phyloP scores from a whole-genome alignment of 345 rosid genomes.

The Eucalyptus erythrocorys region DNA sequence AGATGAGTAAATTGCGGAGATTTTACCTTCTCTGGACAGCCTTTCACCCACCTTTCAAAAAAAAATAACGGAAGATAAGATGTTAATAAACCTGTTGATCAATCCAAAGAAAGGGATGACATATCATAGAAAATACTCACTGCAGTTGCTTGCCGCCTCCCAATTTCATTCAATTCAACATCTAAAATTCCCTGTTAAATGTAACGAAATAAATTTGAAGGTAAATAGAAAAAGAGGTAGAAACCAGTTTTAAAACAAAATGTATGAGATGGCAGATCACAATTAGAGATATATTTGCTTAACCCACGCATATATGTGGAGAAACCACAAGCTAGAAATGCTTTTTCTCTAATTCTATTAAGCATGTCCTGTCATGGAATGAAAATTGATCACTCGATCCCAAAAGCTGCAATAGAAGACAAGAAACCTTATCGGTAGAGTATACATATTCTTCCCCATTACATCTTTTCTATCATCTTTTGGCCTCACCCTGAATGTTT shows the following conservation, averaged over 20 bases:
- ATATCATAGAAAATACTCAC: constrained; percentile 17
- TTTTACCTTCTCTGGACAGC: constrained; percentile 46
- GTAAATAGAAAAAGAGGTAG: not conserved
- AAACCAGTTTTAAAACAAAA: not conserved
- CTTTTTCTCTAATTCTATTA: not conserved
- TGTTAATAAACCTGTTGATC: not conserved
- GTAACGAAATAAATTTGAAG: not conserved
- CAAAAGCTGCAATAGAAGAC: not conserved
- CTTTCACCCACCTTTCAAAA: constrained; percentile 51
- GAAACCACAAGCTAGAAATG: not conserved
- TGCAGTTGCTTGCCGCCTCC: constrained; percentile 57
- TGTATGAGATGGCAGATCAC: not conserved
- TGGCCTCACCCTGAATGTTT: not conserved
- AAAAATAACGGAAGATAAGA: not conserved
- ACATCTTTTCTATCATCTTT: not conserved
- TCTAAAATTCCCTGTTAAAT: constrained; percentile 65
- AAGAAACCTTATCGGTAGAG: not conserved
- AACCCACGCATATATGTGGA: not conserved
- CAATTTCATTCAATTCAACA: constrained; percentile 71
- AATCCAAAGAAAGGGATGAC: not conserved
- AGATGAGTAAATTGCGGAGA: constrained; percentile 65
- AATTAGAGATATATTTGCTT: not conserved
- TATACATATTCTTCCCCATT: not conserved
- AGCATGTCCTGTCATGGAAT: not conserved
- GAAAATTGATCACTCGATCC: not conserved